Base-by-base conservation (phyloP, 371 early-diverging fungal genomes). In the Actinomortierella wolfii region DNA sequence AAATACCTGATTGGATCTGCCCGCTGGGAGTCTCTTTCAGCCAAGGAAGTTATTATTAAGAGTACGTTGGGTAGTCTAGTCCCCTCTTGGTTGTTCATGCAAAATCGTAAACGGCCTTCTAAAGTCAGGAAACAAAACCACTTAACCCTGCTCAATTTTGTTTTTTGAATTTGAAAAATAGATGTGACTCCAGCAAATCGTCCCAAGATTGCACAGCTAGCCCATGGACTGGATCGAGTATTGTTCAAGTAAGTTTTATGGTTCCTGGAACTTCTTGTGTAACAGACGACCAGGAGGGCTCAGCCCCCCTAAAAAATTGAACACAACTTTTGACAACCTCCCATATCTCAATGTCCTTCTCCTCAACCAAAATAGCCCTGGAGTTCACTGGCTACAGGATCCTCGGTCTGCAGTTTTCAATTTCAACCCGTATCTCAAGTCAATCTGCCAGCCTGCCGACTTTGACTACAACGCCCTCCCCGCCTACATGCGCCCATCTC, bases 311-410 rank as follows among this genome's bases (percentile, higher is more conserved):
- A n/a, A n/a, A n/a, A n/a, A n/a, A n/a, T n/a, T n/a, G n/a, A n/a
- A n/a, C n/a, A n/a, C n/a, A n/a, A 23, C 23, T 28, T 45, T 18
- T 51, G 14, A 6, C 44, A 18, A 13, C 49, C 51, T 9, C 40
- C 40, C 4, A 28, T 21, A 25, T 17, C 3, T 26, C 20, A 25
- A 52, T n/a, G 26, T 24, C 39, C 54, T 18, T 20, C 34, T 41
- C 5, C 4, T 40, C 21, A n/a, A n/a, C 42, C 1, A 46, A 24
- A 21, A 13, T 54, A 92, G 93, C 47, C 92, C 93, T 2, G 96
- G 96, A 3, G 90, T 94, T 0, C 94, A 95, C 52, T 86, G 83
- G 56, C 68, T 97, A 9, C 85, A 89, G 77, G 94, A 96, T 66
- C 91, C 94, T 29, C 78, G 88, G 28, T 86, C 93, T 3, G 75